These are phyloP conservation scores for California macrophylla DNA, from an alignment of 441 rosid species.

Conservation along the genomic window DNA sequence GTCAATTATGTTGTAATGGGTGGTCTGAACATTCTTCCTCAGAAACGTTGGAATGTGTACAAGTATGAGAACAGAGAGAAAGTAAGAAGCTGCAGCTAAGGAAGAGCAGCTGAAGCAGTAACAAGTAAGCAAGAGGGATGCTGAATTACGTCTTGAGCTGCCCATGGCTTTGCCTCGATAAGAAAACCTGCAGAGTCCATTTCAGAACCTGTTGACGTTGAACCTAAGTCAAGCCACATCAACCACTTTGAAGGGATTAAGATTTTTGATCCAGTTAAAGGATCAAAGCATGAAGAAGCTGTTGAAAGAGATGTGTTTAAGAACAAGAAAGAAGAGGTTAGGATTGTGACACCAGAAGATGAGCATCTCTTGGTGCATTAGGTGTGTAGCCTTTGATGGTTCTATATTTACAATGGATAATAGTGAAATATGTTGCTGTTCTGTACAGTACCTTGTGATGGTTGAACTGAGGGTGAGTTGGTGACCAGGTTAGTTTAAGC, in stretches of 20 bases:
- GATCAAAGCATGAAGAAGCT: constrained; percentile 22
- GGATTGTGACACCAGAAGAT: constrained; percentile 57
- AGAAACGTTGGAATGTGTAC: constrained; percentile 87
- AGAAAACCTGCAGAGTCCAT: constrained; percentile 18
- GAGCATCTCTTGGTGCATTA: constrained; percentile 21
- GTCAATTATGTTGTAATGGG: constrained; percentile 40
- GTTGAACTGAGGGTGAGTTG: not conserved
- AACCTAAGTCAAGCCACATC: constrained; percentile 50
- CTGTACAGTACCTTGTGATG: not conserved
- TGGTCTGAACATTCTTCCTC: constrained; percentile 88
- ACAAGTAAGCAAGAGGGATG: constrained; percentile 56
- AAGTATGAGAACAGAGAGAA: constrained; percentile 73
- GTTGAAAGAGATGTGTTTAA: constrained; percentile 38
- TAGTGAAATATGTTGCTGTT: too few species aligned
- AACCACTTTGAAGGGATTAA: constrained; percentile 78
- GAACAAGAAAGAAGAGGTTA: constrained; percentile 50
- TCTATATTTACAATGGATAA: too few species aligned
- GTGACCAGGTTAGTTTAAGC: not conserved
- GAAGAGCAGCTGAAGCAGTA: constrained; percentile 74
- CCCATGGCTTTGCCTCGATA: constrained; percentile 63
- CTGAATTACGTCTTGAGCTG: constrained; percentile 67
- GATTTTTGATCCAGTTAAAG: constrained; percentile 59
- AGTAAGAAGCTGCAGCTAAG: constrained; percentile 75
- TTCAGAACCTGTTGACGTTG: not conserved
- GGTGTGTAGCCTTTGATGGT: too few species aligned